phyloP scores from a whole-genome alignment of 2,329 filamentous ascomycete species.

The Alternaria sp. region DNA sequence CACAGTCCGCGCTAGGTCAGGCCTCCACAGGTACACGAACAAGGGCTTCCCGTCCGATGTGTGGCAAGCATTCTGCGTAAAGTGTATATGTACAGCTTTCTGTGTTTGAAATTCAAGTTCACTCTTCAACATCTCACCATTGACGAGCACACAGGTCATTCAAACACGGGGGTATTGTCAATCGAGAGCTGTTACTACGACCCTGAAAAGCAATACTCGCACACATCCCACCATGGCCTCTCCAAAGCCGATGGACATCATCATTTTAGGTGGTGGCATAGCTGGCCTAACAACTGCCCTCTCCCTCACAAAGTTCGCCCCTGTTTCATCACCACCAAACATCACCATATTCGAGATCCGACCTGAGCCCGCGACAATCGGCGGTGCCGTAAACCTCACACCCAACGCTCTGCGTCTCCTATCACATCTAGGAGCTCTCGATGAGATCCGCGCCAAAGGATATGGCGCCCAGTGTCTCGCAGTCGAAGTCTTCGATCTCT shows the following conservation, averaged over 20 bases:
- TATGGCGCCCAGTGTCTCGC: slow-evolving; percentile 53
- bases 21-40: background rate
- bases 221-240: slow-evolving; percentile 2
- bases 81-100: background rate
- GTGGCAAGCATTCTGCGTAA: background rate
- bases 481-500: slow-evolving; percentile 55
- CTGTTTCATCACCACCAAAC: slow-evolving; percentile 41
- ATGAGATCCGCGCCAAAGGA: slow-evolving; percentile 50
- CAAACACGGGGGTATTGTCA: background rate
- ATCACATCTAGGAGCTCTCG: slow-evolving; percentile 54
- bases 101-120: background rate
- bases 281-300: slow-evolving; percentile 48
- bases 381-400: slow-evolving; percentile 67
- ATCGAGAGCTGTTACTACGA: background rate
- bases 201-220: background rate
- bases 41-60: background rate
- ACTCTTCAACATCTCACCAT: background rate
- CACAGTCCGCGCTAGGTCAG: background rate
- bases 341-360: slow-evolving; percentile 60
- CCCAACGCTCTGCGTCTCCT: slow-evolving; percentile 68
- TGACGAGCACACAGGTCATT: background rate
- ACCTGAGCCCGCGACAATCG: slow-evolving; percentile 55
- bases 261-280: slow-evolving; percentile 43
- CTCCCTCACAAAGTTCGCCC: slow-evolving; percentile 53
- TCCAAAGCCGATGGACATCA: slow-evolving; percentile 27